phyloP scores from a whole-genome alignment of 257 asterid genomes.

The Mitragyna speciosa region DNA sequence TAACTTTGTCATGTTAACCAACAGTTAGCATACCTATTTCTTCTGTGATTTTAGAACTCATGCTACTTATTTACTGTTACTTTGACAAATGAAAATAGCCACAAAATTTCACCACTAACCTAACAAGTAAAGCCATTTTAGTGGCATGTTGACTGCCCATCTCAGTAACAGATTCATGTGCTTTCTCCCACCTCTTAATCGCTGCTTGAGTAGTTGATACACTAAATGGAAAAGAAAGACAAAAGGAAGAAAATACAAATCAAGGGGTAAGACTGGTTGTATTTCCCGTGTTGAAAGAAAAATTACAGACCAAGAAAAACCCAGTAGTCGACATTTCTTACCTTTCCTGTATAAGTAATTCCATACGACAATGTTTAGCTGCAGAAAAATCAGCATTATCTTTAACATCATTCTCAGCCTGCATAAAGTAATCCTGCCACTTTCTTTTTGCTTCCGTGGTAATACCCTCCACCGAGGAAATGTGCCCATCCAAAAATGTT shows the following conservation, averaged over 20 bases:
- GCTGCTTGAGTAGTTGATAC: conserved; percentile 58
- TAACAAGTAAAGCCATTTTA: conserved; percentile 45
- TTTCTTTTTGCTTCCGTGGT: conserved; percentile 75
- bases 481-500: conserved; percentile 64
- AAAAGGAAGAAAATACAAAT: conserved; percentile 9
- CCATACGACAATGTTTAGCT: conserved; percentile 86
- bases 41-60: neutral
- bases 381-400: conserved; percentile 75
- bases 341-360: conserved; percentile 70
- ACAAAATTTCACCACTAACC: conserved; percentile 33
- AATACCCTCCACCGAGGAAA: conserved; percentile 60
- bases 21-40: neutral
- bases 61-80: neutral
- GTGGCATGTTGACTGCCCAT: conserved; percentile 59
- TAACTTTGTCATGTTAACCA: neutral
- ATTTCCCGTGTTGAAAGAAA: neutral
- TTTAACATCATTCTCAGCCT: conserved; percentile 48
- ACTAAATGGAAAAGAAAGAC: conserved; percentile 32
- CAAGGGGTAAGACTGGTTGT: neutral
- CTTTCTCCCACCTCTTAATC: conserved; percentile 42
- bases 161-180: conserved; percentile 47
- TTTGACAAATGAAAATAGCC: conserved; percentile 1
- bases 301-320: conserved; percentile 1
- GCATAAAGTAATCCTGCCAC: conserved; percentile 72
- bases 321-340: conserved; percentile 17